Base-by-base conservation (phyloP, 2,329 filamentous ascomycete species). In the Corynespora cassiicola region DNA sequence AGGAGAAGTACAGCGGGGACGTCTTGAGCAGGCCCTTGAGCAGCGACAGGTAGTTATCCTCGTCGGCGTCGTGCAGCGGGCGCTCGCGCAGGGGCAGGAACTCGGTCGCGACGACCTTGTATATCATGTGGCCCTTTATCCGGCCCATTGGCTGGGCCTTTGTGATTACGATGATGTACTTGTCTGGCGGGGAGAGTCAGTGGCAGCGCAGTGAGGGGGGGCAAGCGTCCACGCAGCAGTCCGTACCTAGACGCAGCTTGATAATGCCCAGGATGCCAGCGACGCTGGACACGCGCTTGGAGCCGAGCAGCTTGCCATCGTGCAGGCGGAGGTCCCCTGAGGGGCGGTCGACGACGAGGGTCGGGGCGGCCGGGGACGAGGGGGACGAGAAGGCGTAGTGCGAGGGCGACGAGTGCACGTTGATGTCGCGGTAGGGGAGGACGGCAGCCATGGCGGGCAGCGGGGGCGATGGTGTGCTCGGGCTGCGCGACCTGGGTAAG, bases 341-440 rank as follows among this genome's bases (percentile, higher is more conserved):
- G 7, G 94, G 94, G 36, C 94, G 84, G 63, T 97, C 94, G 52
- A 99, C 81, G 10, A 96, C 84, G 34, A 99, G 79, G 7, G 90
- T 89, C 10, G 89, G 90, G 18, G 91, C 87, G 71, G 91, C 84
- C 46, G 91, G 90, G 3, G 90, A 92, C 1, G 94, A 97, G 18
- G 94, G 94, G 18, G 94, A 99, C 24, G 89, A 91, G 72, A 99
- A 99, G 58, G 90, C 89, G 77, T 99, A 99, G 66, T 94, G 87
- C 59, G 92, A 89, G 58, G 88, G 79, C 35, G 92, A 90, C 52
- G 90, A 88, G 71, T 95, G 90, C 69, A 99, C 84, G 70, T 97
- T 99, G 76, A 97, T 95, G 76, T 99, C 94, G 66, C 92, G 84
- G 73, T 91, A 99, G 15, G 92, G 94, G 39, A 86, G 75, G 37